Conservation (phyloP, 1,284 basidiomycete genomes). For the Pulveroboletus sp. region DNA sequence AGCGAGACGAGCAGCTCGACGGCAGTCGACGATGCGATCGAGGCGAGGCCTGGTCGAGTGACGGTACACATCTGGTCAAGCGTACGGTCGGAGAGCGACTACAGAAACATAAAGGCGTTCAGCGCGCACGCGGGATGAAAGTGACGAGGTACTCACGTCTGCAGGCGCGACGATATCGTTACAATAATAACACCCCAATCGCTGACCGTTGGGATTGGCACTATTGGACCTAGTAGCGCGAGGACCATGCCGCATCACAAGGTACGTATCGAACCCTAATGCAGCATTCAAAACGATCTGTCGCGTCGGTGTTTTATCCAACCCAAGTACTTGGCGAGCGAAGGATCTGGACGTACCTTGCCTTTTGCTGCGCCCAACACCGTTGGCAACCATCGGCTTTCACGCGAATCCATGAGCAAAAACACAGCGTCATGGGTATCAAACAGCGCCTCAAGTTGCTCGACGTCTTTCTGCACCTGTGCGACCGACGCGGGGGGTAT, state of each 20-base stretch:
- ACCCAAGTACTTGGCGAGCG: neutral
- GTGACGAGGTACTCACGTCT: conserved; percentile 56
- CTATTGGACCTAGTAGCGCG: conserved; percentile 33
- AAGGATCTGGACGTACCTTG: conserved; percentile 47
- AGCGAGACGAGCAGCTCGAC: conserved; percentile 91
- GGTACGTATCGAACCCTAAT: conserved; percentile 92
- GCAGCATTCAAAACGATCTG: conserved; percentile 94
- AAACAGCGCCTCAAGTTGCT: conserved; percentile 72
- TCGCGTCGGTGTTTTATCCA: neutral
- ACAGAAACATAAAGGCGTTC: neutral
- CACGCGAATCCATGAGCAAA: conserved; percentile 96
- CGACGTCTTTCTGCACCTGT: conserved; percentile 65
- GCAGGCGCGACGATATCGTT: conserved; percentile 96
- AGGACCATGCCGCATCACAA: conserved; percentile 95
- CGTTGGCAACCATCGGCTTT: conserved; percentile 94
- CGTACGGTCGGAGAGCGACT: conserved; percentile 93
- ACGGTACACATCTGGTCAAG: conserved; percentile 99
- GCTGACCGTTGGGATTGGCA: conserved; percentile 32
- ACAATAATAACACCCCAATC: conserved; percentile 95
- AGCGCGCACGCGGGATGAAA: neutral
- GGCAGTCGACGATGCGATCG: conserved; percentile 87
- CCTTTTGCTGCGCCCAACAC: conserved; percentile 79
- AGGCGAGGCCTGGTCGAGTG: conserved; percentile 91
- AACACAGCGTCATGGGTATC: conserved; percentile 88
- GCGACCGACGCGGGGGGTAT: conserved; percentile 58